Percentiles rank a stretch among this genome's conserved stretches.
Evolutionary conservation across 208 protist genomes (phyloP).

Genomic region (Leptomonas pyrrhocoris): DNA sequence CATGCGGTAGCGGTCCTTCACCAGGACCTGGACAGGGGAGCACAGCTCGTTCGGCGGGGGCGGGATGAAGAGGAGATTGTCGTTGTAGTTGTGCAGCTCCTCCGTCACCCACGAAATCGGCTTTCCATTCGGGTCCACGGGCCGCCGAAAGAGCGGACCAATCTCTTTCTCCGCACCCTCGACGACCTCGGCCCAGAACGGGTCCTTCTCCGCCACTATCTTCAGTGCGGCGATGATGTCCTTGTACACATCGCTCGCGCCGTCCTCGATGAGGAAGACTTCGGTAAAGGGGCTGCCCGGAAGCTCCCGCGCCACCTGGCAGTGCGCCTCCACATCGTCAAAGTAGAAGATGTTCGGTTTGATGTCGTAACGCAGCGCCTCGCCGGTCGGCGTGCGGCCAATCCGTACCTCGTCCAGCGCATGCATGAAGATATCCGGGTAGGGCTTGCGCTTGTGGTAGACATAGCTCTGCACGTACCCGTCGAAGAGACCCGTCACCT

Average conservation of each 20-base stretch:
- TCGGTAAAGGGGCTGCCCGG: constrained; percentile 68
- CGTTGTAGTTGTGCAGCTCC: constrained; percentile 75
- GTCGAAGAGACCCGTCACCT: constrained; percentile 77
- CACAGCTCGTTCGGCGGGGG: constrained; percentile 58
- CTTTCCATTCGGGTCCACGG: constrained; percentile 38
- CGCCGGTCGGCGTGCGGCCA: constrained; percentile 53
- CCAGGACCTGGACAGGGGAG: constrained; percentile 31
- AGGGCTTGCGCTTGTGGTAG: constrained; percentile 78
- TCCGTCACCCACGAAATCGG: constrained; percentile 69
- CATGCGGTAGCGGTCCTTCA: constrained; percentile 53
- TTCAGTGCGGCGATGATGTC: constrained; percentile 62
- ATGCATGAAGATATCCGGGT: constrained; percentile 78
- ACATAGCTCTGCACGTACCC: constrained; percentile 77
- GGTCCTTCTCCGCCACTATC: constrained; percentile 62
- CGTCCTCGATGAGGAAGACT: constrained; percentile 69
- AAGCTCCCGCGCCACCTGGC: constrained; percentile 60
- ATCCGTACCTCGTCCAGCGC: constrained; percentile 57
- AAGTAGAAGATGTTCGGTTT: constrained; percentile 82
- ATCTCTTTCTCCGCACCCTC: constrained; percentile 65
- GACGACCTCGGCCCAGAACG: constrained; percentile 67
- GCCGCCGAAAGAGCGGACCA: constrained; percentile 59
- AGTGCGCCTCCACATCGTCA: constrained; percentile 69
- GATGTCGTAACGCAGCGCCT: constrained; percentile 64
- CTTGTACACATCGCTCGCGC: constrained; percentile 70
- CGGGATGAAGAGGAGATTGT: constrained; percentile 72